phyloP scores from a whole-genome alignment of 331 rosid species.

The Arachis monticola region DNA sequence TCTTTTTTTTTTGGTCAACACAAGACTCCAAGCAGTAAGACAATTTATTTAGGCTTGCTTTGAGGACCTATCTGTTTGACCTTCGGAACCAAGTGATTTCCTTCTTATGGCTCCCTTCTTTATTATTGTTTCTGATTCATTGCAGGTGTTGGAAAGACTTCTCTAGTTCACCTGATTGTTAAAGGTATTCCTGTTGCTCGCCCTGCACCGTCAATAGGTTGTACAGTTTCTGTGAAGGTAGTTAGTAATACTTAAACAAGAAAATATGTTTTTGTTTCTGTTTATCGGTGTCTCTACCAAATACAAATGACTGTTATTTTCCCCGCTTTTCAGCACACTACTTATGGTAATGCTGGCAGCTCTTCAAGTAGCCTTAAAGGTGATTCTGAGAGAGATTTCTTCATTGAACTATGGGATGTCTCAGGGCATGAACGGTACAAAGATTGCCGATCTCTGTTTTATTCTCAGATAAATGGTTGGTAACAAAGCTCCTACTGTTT shows the following conservation, averaged over 20 bases:
- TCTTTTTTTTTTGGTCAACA: neutral
- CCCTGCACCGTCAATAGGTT: conserved; percentile 87
- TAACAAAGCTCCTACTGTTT: conserved; percentile 19
- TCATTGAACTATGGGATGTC: conserved; percentile 97
- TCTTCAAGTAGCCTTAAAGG: conserved; percentile 89
- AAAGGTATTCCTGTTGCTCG: conserved; percentile 73
- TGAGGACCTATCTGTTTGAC: neutral
- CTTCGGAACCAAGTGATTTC: conserved; percentile 25
- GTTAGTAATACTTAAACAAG: conserved; percentile 16
- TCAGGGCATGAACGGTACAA: conserved; percentile 97
- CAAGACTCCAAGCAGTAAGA: neutral
- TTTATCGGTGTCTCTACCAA: conserved; percentile 32
- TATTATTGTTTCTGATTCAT: conserved; percentile 29
- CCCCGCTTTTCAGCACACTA: conserved; percentile 58
- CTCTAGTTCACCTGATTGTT: conserved; percentile 87
- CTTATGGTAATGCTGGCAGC: conserved; percentile 83
- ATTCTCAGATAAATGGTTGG: conserved; percentile 91
- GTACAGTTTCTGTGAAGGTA: conserved; percentile 93
- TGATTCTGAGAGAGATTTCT: conserved; percentile 90
- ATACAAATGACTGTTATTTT: conserved; percentile 24
- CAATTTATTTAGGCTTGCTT: conserved; percentile 12
- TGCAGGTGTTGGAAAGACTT: conserved; percentile 94
- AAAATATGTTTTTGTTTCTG: conserved; percentile 22
- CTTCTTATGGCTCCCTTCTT: neutral
- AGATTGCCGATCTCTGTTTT: conserved; percentile 90